Evolutionary conservation across 169 alveolate genomes (phyloP), one percentile per base, ranked within the genome.

Genomic region (Plasmodium vinckei): DNA sequence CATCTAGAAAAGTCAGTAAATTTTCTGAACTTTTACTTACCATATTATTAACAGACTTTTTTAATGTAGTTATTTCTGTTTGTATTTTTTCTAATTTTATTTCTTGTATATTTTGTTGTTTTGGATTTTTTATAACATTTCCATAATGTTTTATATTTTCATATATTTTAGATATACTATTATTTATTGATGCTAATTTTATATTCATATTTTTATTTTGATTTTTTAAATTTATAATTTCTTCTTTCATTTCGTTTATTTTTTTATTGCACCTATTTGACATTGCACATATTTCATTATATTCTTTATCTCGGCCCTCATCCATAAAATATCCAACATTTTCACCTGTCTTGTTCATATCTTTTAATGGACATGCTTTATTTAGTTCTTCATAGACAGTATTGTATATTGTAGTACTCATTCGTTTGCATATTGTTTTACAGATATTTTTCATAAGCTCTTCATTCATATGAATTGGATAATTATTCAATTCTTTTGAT

Each of bases 221-320:
- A 33, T 63, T 77, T 33, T 44, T 77, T 23, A 77, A 42, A 44
- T 49, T 33, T 19, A 42, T 25, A 12, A 77, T 77, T 51, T 77
- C 88, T 9, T 77, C 88, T 57, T 64, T 64, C 79, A 77, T 17
- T 64, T 77, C 77, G 25, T 33, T 77, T 42, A 77, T 61, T 57
- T 68, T 77, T 15, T 51, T 77, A 9, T 77, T 15, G 53, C n/a
- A 77, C 23, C 46, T 77, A 23, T 13, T 64, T 15, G 65, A 12
- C 68, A 21, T 15, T 17, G 17, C 19, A 27, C 25, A 63, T 39
- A 73, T 44, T 60, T 73, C 65, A 7, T 60, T 27, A 15, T 46
- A 27, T 33, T 33, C 42, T 33, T 33, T 33, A 33, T 33, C 42
- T 33, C 42, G 42, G 3, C 42, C 4, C 7, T 33, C 42, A 33